Conservation (phyloP, 2,329 filamentous ascomycete genomes). For the Sporothrix brasiliensis region DNA sequence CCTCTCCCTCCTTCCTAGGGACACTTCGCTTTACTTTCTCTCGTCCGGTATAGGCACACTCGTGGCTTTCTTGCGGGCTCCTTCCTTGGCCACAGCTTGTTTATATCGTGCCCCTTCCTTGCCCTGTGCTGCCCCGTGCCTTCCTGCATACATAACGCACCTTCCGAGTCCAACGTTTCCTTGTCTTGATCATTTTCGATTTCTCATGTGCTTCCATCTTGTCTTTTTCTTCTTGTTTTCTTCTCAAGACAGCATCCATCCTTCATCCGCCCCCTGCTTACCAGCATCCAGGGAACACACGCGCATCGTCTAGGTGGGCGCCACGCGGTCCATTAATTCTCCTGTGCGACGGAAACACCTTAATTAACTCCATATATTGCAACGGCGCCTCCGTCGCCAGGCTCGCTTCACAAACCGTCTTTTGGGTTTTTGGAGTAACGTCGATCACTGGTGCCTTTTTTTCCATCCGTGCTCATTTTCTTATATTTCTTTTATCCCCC, state of each 20-base stretch:
- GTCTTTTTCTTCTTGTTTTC: not conserved
- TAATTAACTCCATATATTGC: constrained; percentile 28
- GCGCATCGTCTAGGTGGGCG: constrained; percentile 21
- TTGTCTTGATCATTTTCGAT: not conserved
- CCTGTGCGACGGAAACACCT: constrained; percentile 25
- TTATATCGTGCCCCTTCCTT: constrained; percentile 8
- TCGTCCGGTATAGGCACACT: constrained; percentile 1
- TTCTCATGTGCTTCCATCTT: not conserved
- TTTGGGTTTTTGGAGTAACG: constrained; percentile 26
- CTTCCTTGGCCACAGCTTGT: constrained; percentile 8
- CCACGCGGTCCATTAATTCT: constrained; percentile 8
- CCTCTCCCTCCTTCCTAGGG: not conserved
- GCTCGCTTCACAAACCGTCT: constrained; percentile 16
- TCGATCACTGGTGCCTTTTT: constrained; percentile 21
- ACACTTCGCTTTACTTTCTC: not conserved
- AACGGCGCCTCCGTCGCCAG: constrained; percentile 4
- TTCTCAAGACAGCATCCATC: not conserved
- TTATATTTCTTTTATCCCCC: not conserved
- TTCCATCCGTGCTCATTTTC: constrained; percentile 4
- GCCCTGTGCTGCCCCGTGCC: not conserved
- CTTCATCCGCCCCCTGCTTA: not conserved
- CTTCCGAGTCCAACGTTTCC: not conserved
- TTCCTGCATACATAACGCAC: not conserved
- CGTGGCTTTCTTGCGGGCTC: constrained; percentile 18
- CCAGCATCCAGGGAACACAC: constrained; percentile 26